These are phyloP conservation scores for Malus sylvestris DNA, from an alignment of 306 rosid species.

Conservation along the genomic window DNA sequence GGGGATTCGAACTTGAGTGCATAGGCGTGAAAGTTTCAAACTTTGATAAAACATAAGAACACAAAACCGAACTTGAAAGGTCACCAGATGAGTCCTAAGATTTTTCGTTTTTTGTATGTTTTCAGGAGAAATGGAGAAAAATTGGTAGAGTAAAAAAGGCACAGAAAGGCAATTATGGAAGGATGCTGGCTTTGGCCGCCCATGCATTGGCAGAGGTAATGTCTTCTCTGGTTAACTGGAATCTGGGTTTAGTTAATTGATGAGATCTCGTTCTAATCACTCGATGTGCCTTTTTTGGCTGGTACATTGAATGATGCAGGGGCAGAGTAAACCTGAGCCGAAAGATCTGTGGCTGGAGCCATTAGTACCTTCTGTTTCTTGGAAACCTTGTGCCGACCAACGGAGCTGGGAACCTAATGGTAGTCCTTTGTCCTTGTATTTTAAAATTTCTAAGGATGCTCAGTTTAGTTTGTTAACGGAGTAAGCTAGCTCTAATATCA, in stretches of 20 bases:
- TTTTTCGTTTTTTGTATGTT: conserved; percentile 13
- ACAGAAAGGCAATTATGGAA: conserved; percentile 47
- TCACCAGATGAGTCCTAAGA: not conserved
- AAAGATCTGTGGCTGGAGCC: conserved; percentile 98
- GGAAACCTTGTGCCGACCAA: conserved; percentile 87
- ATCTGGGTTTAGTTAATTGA: not conserved
- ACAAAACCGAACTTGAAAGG: not conserved
- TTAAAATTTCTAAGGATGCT: not conserved
- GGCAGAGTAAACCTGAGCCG: conserved; percentile 74
- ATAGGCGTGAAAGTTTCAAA: not conserved
- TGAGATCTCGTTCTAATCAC: not conserved
- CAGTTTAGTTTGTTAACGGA: not conserved
- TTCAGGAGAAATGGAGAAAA: conserved; percentile 57
- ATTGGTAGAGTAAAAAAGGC: conserved; percentile 42
- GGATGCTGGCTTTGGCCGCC: conserved; percentile 85
- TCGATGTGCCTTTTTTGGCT: conserved; percentile 2
- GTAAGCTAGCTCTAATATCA: conserved; percentile 21
- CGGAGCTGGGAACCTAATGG: conserved; percentile 81
- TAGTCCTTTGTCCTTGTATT: conserved; percentile 17
- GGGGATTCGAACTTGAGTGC: not conserved
- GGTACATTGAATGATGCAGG: conserved; percentile 37
- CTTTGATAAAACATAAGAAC: not conserved
- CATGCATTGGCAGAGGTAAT: conserved; percentile 96
- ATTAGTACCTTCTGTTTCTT: conserved; percentile 68
- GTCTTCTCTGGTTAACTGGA: not conserved